Percentiles rank a stretch among this genome's conserved stretches.
Conservation (phyloP, 192 early-diverging fungal genomes). For the Coemansia umbellata region DNA sequence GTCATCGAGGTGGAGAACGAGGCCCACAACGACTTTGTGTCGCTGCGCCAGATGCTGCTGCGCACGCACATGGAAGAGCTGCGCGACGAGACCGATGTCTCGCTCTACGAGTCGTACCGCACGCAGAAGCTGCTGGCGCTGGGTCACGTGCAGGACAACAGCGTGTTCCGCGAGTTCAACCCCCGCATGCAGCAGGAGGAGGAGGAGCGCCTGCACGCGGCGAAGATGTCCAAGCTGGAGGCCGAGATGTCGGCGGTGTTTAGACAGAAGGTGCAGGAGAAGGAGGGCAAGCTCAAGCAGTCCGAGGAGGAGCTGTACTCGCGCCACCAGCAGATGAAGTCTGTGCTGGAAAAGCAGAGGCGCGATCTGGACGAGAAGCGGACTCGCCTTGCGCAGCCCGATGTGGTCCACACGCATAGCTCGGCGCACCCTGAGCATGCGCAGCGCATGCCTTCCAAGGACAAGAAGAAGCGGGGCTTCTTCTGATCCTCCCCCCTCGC, state of each 20-base stretch:
- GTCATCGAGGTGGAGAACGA: constrained; percentile 94
- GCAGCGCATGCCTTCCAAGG: constrained; percentile 15
- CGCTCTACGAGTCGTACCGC: constrained; percentile 93
- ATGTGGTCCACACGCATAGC: not conserved
- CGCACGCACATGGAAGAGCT: constrained; percentile 95
- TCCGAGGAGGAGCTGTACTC: constrained; percentile 93
- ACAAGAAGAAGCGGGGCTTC: constrained; percentile 49
- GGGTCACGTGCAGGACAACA: constrained; percentile 73
- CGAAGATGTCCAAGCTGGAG: constrained; percentile 96
- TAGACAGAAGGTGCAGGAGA: constrained; percentile 97
- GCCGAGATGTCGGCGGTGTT: constrained; percentile 98
- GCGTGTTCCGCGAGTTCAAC: constrained; percentile 75
- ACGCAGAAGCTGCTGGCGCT: constrained; percentile 86
- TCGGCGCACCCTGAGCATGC: constrained; percentile 8
- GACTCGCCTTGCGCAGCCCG: constrained; percentile 59
- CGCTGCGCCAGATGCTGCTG: constrained; percentile 83
- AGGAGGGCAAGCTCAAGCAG: constrained; percentile 94
- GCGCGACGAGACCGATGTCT: constrained; percentile 80
- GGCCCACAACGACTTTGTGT: constrained; percentile 92
- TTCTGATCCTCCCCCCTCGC: too few species aligned
- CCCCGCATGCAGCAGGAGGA: constrained; percentile 78
- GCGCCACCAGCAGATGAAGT: constrained; percentile 96
- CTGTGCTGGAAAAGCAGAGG: constrained; percentile 88
- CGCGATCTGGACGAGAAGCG: constrained; percentile 93
- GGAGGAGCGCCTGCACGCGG: constrained; percentile 84